Conservation (phyloP, 805 yeast genomes). For the Candida boidinii region DNA sequence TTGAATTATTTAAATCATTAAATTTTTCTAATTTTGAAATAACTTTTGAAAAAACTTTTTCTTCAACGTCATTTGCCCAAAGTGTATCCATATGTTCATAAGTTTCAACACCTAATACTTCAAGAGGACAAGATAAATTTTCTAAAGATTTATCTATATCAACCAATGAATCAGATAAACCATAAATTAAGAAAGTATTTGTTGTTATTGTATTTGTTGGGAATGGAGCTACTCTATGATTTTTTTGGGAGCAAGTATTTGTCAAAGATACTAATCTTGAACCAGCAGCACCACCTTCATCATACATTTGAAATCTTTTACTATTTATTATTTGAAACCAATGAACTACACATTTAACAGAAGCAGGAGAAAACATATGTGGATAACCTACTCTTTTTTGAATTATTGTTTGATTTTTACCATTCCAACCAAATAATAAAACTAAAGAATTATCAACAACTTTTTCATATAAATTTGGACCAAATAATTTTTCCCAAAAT, state of each 20-base stretch:
- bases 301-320: conserved; percentile 45
- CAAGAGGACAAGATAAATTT: conserved; percentile 46
- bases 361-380: conserved; percentile 45
- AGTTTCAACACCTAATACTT: conserved; percentile 40
- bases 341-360: conserved; percentile 46
- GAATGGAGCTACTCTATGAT: conserved; percentile 42
- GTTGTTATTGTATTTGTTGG: conserved; percentile 63
- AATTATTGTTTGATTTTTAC: conserved; percentile 30
- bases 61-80: conserved; percentile 71
- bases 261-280: conserved; percentile 21
- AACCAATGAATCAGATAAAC: conserved; percentile 75
- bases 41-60: conserved; percentile 27
- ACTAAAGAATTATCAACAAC: conserved; percentile 38
- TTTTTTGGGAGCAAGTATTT: conserved; percentile 17
- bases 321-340: conserved; percentile 39
- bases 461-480: conserved; percentile 38
- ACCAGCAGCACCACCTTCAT: conserved; percentile 29
- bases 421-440: conserved; percentile 40
- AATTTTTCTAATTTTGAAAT: conserved; percentile 1
- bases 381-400: conserved; percentile 42
- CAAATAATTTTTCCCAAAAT: conserved; percentile 45
- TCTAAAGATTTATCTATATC: conserved; percentile 68
- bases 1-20: too few species aligned
- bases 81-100: conserved; percentile 88
- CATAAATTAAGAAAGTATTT: conserved; percentile 76